These are phyloP conservation scores for Phalaenopsis equestris DNA, from an alignment of 106 monocot genomes.

Conservation along the genomic window DNA sequence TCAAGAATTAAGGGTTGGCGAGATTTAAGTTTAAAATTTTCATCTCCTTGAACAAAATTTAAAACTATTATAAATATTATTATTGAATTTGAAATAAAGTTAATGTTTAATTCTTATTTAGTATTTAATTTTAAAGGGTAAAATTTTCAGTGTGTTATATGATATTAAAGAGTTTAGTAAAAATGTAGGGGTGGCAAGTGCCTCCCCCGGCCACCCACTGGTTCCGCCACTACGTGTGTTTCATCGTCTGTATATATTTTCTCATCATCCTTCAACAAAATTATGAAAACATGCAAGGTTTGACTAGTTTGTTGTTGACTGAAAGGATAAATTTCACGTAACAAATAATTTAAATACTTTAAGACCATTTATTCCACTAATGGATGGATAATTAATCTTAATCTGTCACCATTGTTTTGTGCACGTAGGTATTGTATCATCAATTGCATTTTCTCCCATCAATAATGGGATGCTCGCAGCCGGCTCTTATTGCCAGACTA, in stretches of 20 bases:
- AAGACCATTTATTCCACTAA: neutral
- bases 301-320: neutral
- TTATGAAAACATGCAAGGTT: neutral
- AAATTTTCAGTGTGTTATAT: too few species aligned
- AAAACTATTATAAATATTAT: too few species aligned
- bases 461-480: slow-evolving; percentile 70
- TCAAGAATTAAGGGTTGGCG: too few species aligned
- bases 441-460: slow-evolving; percentile 75
- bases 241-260: neutral
- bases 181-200: too few species aligned
- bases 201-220: too few species aligned
- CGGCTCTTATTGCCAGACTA: slow-evolving; percentile 83
- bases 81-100: too few species aligned
- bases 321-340: neutral
- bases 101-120: too few species aligned
- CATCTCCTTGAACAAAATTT: too few species aligned
- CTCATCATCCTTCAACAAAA: neutral
- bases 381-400: neutral
- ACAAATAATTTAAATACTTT: neutral
- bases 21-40: too few species aligned
- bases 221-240: neutral
- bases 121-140: too few species aligned
- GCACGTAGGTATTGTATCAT: slow-evolving; percentile 66
- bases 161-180: too few species aligned
- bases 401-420: neutral